These are phyloP conservation scores for Parachaetomium inaequale DNA, from an alignment of 495 filamentous ascomycete species.

Conservation along the genomic window DNA sequence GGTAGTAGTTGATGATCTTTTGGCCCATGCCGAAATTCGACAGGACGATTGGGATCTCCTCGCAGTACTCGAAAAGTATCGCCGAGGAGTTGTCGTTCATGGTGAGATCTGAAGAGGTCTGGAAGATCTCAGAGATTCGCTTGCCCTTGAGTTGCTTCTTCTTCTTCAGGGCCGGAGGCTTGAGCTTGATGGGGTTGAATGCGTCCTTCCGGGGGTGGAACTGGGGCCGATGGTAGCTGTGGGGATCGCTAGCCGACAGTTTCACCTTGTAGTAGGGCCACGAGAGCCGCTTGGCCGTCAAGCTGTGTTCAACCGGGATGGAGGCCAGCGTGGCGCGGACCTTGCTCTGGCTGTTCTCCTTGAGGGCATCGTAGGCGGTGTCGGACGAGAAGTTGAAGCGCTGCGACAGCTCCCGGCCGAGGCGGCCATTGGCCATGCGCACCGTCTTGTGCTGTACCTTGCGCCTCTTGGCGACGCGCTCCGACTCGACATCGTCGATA, in stretches of 20 bases:
- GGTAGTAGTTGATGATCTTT: slow-evolving; percentile 92
- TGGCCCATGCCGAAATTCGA: slow-evolving; percentile 98
- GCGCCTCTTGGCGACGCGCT: slow-evolving; percentile 48
- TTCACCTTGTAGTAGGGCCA: slow-evolving; percentile 93
- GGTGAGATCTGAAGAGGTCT: slow-evolving; percentile 69
- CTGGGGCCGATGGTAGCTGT: slow-evolving; percentile 85
- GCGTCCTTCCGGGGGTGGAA: slow-evolving; percentile 54
- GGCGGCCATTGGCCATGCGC: slow-evolving; percentile 52
- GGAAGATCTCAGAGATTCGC: slow-evolving; percentile 69
- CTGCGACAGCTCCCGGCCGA: slow-evolving; percentile 60
- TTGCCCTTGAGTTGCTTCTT: slow-evolving; percentile 75
- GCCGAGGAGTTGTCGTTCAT: slow-evolving; percentile 83
- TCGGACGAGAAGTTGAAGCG: slow-evolving; percentile 97
- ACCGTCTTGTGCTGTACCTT: slow-evolving; percentile 48
- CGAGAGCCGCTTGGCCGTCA: slow-evolving; percentile 84
- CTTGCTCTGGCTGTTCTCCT: slow-evolving; percentile 95
- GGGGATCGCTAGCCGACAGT: slow-evolving; percentile 70
- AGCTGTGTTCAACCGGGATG: slow-evolving; percentile 80
- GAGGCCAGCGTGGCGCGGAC: slow-evolving; percentile 86
- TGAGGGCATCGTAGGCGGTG: slow-evolving; percentile 88
- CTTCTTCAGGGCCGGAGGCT: slow-evolving; percentile 65
- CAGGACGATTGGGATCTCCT: slow-evolving; percentile 84
- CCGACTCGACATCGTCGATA: slow-evolving; percentile 51
- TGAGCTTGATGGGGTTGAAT: slow-evolving; percentile 52
- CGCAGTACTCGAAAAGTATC: slow-evolving; percentile 89